Conservation (phyloP, 1,284 basidiomycete genomes). For the Macrocystidia cucumis region DNA sequence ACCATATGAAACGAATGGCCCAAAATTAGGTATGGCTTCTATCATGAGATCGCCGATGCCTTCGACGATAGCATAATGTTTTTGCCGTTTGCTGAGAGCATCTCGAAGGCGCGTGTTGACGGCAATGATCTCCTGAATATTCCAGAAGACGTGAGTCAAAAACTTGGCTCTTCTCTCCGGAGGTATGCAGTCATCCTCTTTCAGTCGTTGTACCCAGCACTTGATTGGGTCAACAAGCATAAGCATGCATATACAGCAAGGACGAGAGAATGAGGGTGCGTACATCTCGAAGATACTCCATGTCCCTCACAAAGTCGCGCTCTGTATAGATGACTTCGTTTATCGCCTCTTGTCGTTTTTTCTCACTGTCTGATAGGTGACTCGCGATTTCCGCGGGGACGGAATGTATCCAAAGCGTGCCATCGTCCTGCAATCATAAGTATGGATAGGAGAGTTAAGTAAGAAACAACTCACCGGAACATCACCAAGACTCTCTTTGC, state of each 20-base stretch:
- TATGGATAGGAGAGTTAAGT: slow-evolving; percentile 2
- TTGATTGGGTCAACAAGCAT: slow-evolving; percentile 21
- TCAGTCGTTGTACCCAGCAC: slow-evolving; percentile 89
- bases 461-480: slow-evolving; percentile 46
- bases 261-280: slow-evolving; percentile 19
- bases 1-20: slow-evolving; percentile 92
- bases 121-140: slow-evolving; percentile 88
- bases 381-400: slow-evolving; percentile 93
- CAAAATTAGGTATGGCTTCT: slow-evolving; percentile 85
- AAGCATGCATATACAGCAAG: no score
- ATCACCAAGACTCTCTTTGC: slow-evolving; percentile 79
- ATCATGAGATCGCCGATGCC: slow-evolving; percentile 89
- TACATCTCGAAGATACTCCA: slow-evolving; percentile 97
- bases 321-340: slow-evolving; percentile 99
- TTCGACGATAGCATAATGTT: slow-evolving; percentile 89
- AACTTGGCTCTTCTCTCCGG: slow-evolving; percentile 78
- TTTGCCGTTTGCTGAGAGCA: slow-evolving; percentile 93
- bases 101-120: slow-evolving; percentile 90
- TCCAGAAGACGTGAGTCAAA: slow-evolving; percentile 96
- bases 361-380: slow-evolving; percentile 87
- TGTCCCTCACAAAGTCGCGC: slow-evolving; percentile 93
- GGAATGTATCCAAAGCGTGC: slow-evolving; percentile 95
- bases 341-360: slow-evolving; percentile 97
- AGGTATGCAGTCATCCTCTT: slow-evolving; percentile 73
- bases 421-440: slow-evolving; percentile 57